Percentiles rank a stretch among this genome's conserved stretches.
Evolutionary conservation across 257 asterid species (phyloP).

Genomic region (Penstemon barbatus): DNA sequence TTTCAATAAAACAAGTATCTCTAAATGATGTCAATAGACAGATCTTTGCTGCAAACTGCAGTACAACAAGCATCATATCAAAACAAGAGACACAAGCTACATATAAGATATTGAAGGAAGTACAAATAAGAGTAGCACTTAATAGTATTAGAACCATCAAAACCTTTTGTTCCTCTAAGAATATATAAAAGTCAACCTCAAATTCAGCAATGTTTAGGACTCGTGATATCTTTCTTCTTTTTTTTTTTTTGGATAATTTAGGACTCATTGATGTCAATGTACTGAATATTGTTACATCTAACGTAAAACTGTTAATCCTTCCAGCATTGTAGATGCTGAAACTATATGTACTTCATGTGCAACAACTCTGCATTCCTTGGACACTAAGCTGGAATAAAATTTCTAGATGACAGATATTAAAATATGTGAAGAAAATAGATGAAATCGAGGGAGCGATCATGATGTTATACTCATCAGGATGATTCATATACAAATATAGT

Average conservation of each 20-base stretch:
- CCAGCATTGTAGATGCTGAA: neutral
- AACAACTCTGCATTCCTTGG: neutral
- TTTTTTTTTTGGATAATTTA: too few relatives aligned
- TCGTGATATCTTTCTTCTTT: neutral
- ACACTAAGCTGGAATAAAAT: slow-evolving; percentile 8
- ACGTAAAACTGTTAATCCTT: neutral
- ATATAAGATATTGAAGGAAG: neutral
- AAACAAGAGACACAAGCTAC: slow-evolving; percentile 19
- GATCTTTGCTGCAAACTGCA: slow-evolving; percentile 71
- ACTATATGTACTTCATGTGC: neutral
- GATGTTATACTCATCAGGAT: neutral
- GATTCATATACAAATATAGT: too few relatives aligned
- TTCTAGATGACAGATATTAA: slow-evolving; percentile 1
- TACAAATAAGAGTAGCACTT: neutral
- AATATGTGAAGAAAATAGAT: slow-evolving; percentile 7
- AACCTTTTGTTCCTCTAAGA: neutral
- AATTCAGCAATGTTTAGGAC: neutral
- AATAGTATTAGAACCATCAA: neutral
- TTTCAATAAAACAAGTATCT: slow-evolving; percentile 61
- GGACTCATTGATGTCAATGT: too few relatives aligned
- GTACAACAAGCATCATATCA: slow-evolving; percentile 2
- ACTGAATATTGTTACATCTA: neutral
- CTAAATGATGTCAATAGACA: slow-evolving; percentile 68
- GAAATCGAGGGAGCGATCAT: slow-evolving; percentile 1
- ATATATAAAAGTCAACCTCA: neutral